Percentiles rank a stretch among this genome's conserved stretches.
Evolutionary conservation across 768 basidiomycete genomes (phyloP).

Genomic region (Vararia minispora): DNA sequence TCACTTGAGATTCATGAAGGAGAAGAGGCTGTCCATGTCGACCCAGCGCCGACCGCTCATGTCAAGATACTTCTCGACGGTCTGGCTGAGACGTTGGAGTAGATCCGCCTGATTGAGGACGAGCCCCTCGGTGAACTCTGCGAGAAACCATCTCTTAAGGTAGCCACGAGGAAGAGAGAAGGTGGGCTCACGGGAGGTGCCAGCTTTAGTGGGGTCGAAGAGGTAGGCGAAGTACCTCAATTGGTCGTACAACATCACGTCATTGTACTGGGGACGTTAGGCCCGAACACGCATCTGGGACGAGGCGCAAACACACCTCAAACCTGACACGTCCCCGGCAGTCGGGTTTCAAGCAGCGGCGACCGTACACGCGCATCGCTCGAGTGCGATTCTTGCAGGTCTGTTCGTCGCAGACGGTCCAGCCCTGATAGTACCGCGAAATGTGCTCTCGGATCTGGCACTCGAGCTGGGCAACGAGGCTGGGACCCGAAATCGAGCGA

Average conservation of each 20-base stretch:
- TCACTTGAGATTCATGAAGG: constrained; percentile 81
- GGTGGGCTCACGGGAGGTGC: no score
- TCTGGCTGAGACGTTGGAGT: constrained; percentile 39
- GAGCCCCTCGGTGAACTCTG: no score
- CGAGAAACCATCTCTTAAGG: no score
- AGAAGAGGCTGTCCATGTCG: constrained; percentile 68
- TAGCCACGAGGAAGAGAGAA: no score
- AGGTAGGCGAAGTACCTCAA: constrained; percentile 72
- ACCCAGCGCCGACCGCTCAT: constrained; percentile 89
- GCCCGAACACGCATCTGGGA: constrained; percentile 1
- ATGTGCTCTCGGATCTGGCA: constrained; percentile 72
- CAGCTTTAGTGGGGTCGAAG: constrained; percentile 61
- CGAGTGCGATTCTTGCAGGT: constrained; percentile 80
- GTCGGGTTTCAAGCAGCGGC: constrained; percentile 58
- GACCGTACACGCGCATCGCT: constrained; percentile 88
- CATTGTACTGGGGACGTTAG: constrained; percentile 53
- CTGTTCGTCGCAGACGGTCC: constrained; percentile 79
- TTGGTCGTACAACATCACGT: constrained; percentile 81
- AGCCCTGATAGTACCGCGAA: constrained; percentile 76
- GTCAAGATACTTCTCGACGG: constrained; percentile 73
- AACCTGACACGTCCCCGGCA: constrained; percentile 65
- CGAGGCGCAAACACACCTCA: constrained; percentile 43
- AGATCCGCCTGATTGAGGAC: constrained; percentile 42
- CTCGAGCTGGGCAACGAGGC: constrained; percentile 79
- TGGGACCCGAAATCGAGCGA: constrained; percentile 37